Percentiles rank a stretch among this genome's conserved stretches.
Evolutionary conservation across 805 yeast species (phyloP).

Genomic region (Danielia oregonensis): DNA sequence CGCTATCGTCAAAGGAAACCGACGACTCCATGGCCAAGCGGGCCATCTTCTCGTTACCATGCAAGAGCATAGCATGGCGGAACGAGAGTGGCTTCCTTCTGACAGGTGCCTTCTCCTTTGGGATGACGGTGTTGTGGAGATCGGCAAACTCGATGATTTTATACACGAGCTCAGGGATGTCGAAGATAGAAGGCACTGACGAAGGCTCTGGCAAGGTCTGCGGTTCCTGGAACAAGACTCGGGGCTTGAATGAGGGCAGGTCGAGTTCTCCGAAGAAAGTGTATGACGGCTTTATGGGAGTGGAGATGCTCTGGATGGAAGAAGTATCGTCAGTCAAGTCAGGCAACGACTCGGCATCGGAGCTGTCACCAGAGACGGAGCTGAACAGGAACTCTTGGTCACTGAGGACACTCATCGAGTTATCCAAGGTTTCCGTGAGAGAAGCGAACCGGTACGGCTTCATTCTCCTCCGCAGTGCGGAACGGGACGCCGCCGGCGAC

Average conservation of each 20-base stretch:
- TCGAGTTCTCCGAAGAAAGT: conserved; percentile 2
- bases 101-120: conserved; percentile 55
- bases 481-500: too few relatives aligned
- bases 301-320: conserved; percentile 8
- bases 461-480: not conserved
- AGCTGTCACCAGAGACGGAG: conserved; percentile 11
- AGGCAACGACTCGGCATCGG: conserved; percentile 37
- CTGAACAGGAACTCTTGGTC: conserved; percentile 2
- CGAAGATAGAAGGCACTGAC: conserved; percentile 37
- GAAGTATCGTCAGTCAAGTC: conserved; percentile 31
- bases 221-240: conserved; percentile 3
- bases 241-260: conserved; percentile 1
- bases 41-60: conserved; percentile 52
- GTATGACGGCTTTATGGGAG: conserved; percentile 11
- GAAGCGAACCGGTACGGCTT: not conserved
- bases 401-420: not conserved
- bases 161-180: conserved; percentile 71
- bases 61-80: conserved; percentile 64
- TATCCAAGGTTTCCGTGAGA: not conserved
- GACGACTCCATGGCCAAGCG: conserved; percentile 35
- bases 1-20: not conserved
- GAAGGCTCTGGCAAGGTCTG: not conserved
- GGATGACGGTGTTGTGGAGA: conserved; percentile 45
- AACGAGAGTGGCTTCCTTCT: conserved; percentile 68
- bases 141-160: conserved; percentile 63